Evolutionary conservation across 208 protist genomes (phyloP).

Genomic region (Crithidia fasciculata): DNA sequence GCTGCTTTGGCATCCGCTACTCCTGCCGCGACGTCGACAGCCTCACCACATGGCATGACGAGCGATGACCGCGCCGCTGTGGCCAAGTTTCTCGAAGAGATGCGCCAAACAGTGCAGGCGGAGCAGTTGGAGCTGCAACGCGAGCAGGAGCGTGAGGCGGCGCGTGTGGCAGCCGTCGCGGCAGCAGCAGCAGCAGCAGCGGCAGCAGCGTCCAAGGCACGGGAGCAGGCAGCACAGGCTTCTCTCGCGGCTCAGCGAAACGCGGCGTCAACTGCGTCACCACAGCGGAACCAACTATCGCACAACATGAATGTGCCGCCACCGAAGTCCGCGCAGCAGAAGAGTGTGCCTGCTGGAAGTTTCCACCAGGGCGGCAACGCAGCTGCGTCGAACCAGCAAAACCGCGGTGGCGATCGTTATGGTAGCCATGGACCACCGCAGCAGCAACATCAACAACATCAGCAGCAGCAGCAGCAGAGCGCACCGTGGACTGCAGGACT

Average conservation of each 20-base stretch:
- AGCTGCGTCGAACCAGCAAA: no score
- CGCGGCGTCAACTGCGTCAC: background rate
- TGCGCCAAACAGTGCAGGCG: constrained; percentile 5
- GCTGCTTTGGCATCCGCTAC: background rate
- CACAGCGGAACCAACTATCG: background rate
- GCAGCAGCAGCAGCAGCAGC: constrained; percentile 4
- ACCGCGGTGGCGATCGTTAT: no score
- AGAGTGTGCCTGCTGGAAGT: no score
- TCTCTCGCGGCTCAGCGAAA: background rate
- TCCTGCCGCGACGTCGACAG: background rate
- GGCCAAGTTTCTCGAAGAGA: constrained; percentile 17
- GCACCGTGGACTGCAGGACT: background rate
- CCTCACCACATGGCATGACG: constrained; percentile 1
- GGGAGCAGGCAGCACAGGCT: background rate
- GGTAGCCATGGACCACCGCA: background rate
- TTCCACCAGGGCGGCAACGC: no score
- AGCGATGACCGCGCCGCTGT: constrained; percentile 10
- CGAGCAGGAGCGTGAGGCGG: constrained; percentile 5
- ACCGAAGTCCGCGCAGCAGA: no score
- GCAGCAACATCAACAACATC: background rate
- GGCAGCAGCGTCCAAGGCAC: constrained; percentile 1
- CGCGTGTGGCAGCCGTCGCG: constrained; percentile 5
- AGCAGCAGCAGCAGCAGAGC: background rate
- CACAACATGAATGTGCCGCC: no score
- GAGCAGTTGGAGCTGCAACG: constrained; percentile 19